Conservation (phyloP, 1,284 basidiomycete species). For the Ustilago cynodontis region DNA sequence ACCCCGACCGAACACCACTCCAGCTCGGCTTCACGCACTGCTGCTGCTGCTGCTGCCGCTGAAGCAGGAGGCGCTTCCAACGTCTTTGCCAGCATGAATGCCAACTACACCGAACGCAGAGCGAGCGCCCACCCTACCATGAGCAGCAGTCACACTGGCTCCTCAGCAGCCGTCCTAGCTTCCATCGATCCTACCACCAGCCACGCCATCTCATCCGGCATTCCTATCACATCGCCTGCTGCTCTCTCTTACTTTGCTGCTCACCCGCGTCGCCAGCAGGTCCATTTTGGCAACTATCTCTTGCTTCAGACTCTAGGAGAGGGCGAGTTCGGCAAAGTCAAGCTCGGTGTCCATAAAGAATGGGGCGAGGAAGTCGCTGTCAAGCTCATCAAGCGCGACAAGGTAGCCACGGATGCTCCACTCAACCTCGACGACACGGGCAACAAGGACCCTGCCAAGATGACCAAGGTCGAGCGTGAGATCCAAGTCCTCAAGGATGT, state of each 20-base stretch:
- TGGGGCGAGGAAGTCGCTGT: conserved; percentile 99
- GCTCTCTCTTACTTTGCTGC: conserved; percentile 69
- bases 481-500: conserved; percentile 94
- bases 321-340: conserved; percentile 99
- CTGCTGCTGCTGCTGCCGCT: conserved; percentile 12
- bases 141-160: conserved; percentile 28
- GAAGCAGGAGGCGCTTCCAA: conserved; percentile 24
- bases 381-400: conserved; percentile 94
- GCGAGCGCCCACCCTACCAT: conserved; percentile 66
- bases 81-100: conserved; percentile 52
- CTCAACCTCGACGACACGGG: conserved; percentile 45
- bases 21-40: conserved; percentile 19
- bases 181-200: conserved; percentile 51
- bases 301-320: conserved; percentile 75
- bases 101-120: conserved; percentile 55
- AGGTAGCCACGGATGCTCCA: conserved; percentile 79
- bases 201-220: conserved; percentile 58
- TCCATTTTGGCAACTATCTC: conserved; percentile 70
- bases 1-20: conserved; percentile 49
- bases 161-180: conserved; percentile 12
- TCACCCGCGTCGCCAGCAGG: conserved; percentile 68
- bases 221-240: conserved; percentile 68
- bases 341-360: conserved; percentile 89
- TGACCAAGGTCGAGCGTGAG: conserved; percentile 96
- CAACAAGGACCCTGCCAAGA: conserved; percentile 74